These are phyloP conservation scores for Pleurotus citrinopileatus DNA, from an alignment of 768 basidiomycete species.

Conservation along the genomic window DNA sequence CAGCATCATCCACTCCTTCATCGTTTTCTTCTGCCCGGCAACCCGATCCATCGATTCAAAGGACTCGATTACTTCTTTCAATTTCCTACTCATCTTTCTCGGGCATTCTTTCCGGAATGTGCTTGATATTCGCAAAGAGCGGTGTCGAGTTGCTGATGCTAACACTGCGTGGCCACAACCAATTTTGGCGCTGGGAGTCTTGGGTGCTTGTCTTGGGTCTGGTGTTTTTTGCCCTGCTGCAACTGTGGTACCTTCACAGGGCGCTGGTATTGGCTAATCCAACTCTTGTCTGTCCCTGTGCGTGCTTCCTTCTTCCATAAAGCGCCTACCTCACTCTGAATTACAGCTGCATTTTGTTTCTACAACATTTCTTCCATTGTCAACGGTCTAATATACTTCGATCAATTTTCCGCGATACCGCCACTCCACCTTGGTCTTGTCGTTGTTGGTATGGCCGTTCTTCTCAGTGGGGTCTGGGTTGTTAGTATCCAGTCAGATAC, in stretches of 20 bases:
- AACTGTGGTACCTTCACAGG: slow-evolving; percentile 84
- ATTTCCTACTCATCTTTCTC: slow-evolving; percentile 86
- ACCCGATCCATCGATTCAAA: slow-evolving; percentile 27
- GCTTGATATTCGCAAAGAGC: slow-evolving; percentile 90
- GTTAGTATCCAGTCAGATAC: slow-evolving; percentile 73
- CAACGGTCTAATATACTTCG: slow-evolving; percentile 86
- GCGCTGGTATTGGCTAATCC: slow-evolving; percentile 80
- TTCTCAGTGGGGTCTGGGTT: slow-evolving; percentile 88
- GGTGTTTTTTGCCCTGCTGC: slow-evolving; percentile 70
- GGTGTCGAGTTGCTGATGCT: slow-evolving; percentile 86
- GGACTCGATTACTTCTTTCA: slow-evolving; percentile 63
- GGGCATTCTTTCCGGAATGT: slow-evolving; percentile 90
- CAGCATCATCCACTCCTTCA: slow-evolving; percentile 23
- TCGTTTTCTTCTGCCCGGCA: slow-evolving; percentile 18
- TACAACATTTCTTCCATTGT: slow-evolving; percentile 92
- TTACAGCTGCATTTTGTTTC: slow-evolving; percentile 82
- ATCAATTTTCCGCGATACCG: slow-evolving; percentile 75
- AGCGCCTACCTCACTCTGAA: slow-evolving; percentile 16
- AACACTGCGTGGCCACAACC: slow-evolving; percentile 71
- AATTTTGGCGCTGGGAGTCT: slow-evolving; percentile 81
- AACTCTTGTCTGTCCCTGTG: slow-evolving; percentile 81
- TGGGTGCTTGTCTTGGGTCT: slow-evolving; percentile 80
- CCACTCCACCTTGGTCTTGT: slow-evolving; percentile 74
- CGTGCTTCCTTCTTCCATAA: slow-evolving; percentile 26
- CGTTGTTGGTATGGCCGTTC: slow-evolving; percentile 66